Evolutionary conservation across 495 filamentous ascomycete species (phyloP).

Genomic region (Gamarada debralockiae): DNA sequence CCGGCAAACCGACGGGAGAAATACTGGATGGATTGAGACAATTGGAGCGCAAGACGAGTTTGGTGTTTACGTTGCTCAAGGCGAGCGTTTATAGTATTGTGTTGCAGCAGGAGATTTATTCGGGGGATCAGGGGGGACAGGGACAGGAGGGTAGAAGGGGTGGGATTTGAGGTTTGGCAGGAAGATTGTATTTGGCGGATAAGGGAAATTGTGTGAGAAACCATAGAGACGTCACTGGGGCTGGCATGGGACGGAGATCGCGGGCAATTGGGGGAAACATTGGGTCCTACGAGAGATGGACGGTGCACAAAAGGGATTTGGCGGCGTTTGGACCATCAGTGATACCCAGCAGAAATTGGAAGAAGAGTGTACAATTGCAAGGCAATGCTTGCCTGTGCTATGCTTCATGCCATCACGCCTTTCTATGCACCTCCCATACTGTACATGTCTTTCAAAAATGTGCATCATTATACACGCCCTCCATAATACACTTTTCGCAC

Average conservation of each 20-base stretch:
- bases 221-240: not conserved
- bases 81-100: constrained; percentile 98
- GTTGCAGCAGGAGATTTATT: constrained; percentile 87
- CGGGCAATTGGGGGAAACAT: no score
- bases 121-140: constrained; percentile 53
- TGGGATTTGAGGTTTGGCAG: constrained; percentile 21
- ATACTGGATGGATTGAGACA: constrained; percentile 81
- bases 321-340: constrained; percentile 31
- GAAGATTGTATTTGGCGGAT: no score
- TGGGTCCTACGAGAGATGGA: no score
- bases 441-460: constrained; percentile 9
- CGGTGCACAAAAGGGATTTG: not conserved
- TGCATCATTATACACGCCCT: constrained; percentile 39
- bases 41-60: constrained; percentile 87
- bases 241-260: not conserved
- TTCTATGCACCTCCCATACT: constrained; percentile 23
- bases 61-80: constrained; percentile 93
- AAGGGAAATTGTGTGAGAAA: not conserved
- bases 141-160: no score
- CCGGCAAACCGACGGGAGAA: constrained; percentile 59
- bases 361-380: constrained; percentile 10
- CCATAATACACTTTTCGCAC: constrained; percentile 96
- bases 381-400: constrained; percentile 17
- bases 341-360: constrained; percentile 29
- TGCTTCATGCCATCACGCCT: constrained; percentile 27